Evolutionary conservation across 495 filamentous ascomycete genomes (phyloP).

Genomic region (Aspergillus ostianus): DNA sequence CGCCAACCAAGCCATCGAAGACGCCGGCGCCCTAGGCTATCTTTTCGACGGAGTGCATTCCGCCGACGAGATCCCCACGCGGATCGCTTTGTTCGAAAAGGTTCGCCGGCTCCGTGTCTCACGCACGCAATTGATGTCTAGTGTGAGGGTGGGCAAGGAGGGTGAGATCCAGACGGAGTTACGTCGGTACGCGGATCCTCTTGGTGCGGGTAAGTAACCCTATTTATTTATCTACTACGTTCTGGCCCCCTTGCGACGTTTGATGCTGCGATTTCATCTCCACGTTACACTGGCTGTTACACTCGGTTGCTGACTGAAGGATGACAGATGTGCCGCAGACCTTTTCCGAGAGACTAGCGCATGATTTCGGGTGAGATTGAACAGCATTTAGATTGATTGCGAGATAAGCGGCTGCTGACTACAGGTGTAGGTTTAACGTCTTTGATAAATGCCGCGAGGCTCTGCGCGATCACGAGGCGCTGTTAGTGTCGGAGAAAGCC

Average conservation of each 20-base stretch:
- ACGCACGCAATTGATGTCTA: slow-evolving; percentile 33
- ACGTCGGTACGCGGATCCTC: slow-evolving; percentile 13
- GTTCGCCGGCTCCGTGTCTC: slow-evolving; percentile 35
- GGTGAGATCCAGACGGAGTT: slow-evolving; percentile 17
- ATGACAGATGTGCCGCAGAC: neutral
- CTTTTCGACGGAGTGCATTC: slow-evolving; percentile 21
- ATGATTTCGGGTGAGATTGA: neutral
- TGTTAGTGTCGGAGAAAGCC: neutral
- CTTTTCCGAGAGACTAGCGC: neutral
- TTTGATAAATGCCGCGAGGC: neutral
- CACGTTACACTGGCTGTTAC: neutral
- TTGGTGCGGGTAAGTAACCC: neutral
- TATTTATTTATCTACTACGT: neutral
- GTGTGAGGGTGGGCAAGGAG: slow-evolving; percentile 20
- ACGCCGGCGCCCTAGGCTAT: slow-evolving; percentile 35
- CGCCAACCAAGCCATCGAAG: slow-evolving; percentile 39
- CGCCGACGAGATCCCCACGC: slow-evolving; percentile 18
- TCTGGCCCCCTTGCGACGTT: too few relatives aligned
- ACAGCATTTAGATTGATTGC: neutral
- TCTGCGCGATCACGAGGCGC: neutral
- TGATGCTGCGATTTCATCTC: too few relatives aligned
- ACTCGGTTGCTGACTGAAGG: neutral
- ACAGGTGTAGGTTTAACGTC: neutral
- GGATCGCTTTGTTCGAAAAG: slow-evolving; percentile 35
- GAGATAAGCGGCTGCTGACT: neutral